A percentile compares a stretch with the other conserved stretches of the same genome.
Evolutionary conservation across 2,329 filamentous ascomycete genomes (phyloP).

Genomic region (Penicillium aurantiogriseum): DNA sequence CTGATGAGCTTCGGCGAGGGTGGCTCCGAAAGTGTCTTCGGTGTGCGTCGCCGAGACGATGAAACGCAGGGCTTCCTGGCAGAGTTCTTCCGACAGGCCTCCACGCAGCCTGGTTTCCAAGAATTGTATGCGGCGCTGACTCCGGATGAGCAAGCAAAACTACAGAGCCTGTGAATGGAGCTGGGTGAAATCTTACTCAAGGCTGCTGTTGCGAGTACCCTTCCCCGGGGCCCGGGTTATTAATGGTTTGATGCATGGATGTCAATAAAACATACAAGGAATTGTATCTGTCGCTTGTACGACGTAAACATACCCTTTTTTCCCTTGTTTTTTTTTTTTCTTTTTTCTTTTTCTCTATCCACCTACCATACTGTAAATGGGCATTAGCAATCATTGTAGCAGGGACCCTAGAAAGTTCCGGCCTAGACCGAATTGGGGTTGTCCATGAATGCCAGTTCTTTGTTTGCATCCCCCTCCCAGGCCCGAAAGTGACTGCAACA

Average conservation of each 20-base stretch:
- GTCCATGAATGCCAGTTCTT: not conserved
- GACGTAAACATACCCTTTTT: not conserved
- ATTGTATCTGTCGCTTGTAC: not conserved
- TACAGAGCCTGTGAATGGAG: conserved; percentile 32
- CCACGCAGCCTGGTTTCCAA: conserved; percentile 54
- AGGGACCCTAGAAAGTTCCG: not conserved
- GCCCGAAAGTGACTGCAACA: not conserved
- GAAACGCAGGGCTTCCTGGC: conserved; percentile 83
- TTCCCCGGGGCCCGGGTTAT: not conserved
- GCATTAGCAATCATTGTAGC: not conserved
- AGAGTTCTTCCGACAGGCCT: conserved; percentile 70
- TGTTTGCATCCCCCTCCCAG: not conserved
- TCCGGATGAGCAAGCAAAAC: conserved; percentile 49
- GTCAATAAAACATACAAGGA: not conserved
- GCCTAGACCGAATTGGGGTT: not conserved
- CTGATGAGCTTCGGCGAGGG: conserved; percentile 71
- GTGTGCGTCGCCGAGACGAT: conserved; percentile 71
- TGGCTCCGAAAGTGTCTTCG: conserved; percentile 49
- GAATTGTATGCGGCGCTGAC: conserved; percentile 56
- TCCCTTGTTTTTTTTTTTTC: not conserved
- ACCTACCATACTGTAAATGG: not conserved
- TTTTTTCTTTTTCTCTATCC: not conserved
- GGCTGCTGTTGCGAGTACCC: not conserved
- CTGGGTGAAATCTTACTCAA: not conserved
- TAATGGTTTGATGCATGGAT: conserved; percentile 7